Percentiles rank a stretch among this genome's conserved stretches.
phyloP scores from a whole-genome alignment of 2,329 filamentous ascomycete genomes.

The Hymenoscyphus fructigenus region DNA sequence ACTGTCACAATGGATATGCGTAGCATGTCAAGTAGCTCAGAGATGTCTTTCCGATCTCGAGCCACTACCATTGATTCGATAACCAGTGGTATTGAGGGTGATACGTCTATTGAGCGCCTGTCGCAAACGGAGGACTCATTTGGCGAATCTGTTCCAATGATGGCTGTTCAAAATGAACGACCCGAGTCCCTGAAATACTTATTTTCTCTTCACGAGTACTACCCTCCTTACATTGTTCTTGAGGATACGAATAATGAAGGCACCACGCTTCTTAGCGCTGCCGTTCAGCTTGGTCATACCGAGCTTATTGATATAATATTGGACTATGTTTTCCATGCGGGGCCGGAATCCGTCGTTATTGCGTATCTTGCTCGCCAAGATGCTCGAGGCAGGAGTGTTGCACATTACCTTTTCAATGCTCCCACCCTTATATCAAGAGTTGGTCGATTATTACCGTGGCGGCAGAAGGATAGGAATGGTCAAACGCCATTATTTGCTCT shows the following conservation, averaged over 20 bases:
- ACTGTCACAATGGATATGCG: slow-evolving; percentile 87
- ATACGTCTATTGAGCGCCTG: slow-evolving; percentile 78
- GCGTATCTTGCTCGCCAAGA: slow-evolving; percentile 77
- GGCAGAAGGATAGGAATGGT: slow-evolving; percentile 88
- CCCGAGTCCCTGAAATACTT: slow-evolving; percentile 75
- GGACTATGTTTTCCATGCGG: slow-evolving; percentile 62
- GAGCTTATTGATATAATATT: slow-evolving; percentile 75
- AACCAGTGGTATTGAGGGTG: slow-evolving; percentile 73
- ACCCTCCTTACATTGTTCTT: slow-evolving; percentile 67
- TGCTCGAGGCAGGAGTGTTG: slow-evolving; percentile 80
- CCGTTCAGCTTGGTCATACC: slow-evolving; percentile 78
- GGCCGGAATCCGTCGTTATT: slow-evolving; percentile 54
- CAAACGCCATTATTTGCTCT: slow-evolving; percentile 97
- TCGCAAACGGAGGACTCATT: slow-evolving; percentile 67
- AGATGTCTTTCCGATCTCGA: slow-evolving; percentile 77
- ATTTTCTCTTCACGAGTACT: slow-evolving; percentile 74
- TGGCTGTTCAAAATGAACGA: slow-evolving; percentile 74
- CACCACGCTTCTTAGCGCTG: slow-evolving; percentile 84
- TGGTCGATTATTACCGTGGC: slow-evolving; percentile 80
- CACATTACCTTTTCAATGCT: slow-evolving; percentile 94
- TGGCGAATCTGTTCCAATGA: slow-evolving; percentile 87
- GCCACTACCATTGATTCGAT: slow-evolving; percentile 76
- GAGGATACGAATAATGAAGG: slow-evolving; percentile 87
- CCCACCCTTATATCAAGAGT: slow-evolving; percentile 77
- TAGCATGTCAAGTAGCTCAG: slow-evolving; percentile 84